phyloP scores from a whole-genome alignment of 2,329 filamentous ascomycete species.

The Nigrograna mackinnonii region DNA sequence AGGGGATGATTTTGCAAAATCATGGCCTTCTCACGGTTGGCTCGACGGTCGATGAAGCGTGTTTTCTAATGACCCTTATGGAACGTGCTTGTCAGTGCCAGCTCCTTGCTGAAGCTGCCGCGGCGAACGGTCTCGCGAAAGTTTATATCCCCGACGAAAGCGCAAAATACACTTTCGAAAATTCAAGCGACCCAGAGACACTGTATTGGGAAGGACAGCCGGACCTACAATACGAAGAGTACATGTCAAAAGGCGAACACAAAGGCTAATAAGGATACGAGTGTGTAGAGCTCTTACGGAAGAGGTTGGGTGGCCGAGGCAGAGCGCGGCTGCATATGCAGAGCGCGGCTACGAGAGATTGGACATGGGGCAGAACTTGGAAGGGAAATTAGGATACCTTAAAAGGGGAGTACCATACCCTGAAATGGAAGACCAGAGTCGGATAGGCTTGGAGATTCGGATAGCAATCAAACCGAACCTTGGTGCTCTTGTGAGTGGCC shows the following conservation, averaged over 20 bases:
- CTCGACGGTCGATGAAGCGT: constrained; percentile 70
- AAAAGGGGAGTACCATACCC: too few species aligned
- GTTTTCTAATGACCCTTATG: constrained; percentile 65
- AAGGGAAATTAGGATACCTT: too few species aligned
- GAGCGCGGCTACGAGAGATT: too few species aligned
- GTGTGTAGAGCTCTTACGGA: too few species aligned
- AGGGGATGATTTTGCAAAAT: constrained; percentile 66
- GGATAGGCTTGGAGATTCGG: too few species aligned
- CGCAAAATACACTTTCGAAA: constrained; percentile 26
- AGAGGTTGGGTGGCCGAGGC: too few species aligned
- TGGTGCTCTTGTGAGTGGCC: too few species aligned
- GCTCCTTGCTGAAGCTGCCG: constrained; percentile 66
- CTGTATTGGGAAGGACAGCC: background rate
- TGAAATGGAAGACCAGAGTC: too few species aligned
- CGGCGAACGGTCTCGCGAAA: constrained; percentile 45
- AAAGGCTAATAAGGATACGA: background rate
- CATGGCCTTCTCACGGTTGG: constrained; percentile 72
- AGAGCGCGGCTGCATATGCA: too few species aligned
- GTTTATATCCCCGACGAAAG: constrained; percentile 55
- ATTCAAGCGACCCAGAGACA: constrained; percentile 1
- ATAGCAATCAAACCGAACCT: too few species aligned
- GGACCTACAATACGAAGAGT: background rate
- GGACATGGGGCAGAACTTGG: too few species aligned
- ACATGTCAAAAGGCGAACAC: background rate
- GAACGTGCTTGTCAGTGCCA: constrained; percentile 69